Base-by-base conservation (phyloP, 2,329 filamentous ascomycete genomes). In the Talaromyces sp. region DNA sequence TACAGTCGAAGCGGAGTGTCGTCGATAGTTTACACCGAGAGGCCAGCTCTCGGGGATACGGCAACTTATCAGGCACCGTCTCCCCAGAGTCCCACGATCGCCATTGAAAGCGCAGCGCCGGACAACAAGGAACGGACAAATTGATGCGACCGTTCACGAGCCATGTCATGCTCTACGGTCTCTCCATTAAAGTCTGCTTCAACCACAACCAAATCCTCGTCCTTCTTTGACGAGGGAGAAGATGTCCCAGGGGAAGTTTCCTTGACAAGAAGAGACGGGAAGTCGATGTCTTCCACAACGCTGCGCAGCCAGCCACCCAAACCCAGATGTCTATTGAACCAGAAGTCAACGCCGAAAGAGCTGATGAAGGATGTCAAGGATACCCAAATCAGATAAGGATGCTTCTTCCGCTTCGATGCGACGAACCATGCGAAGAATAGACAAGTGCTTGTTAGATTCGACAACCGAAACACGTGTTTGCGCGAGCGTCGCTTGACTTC, bases 301-400 rank as follows among this genome's bases (percentile, higher is more conserved):
- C 63, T 66, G 55, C 67, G 59, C 15, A 61, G 35, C 72, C 73
- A 73, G 36, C 65, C 63, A 59, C 67, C 65, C 51, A 77, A 72
- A 28, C 84, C 79, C 43, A 81, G 79, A 22, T 88, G 76, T 9
- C 88, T 82, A 73, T 90, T 87, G 73, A 88, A 89, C 78, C 84
- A 89, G 46, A 84, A 81, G 71, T 91, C 87, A 78, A 89, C 82
- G 61, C 79, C 79, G 60, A 73, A 71, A 37, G 73, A 63, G 66
- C 73, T 69, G 28, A 76, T 61, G 13, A 78, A 75, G 1, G 77
- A 70, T 58, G 91, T 81, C 25, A 91, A 75, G 2, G 86, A 85
- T 13, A 90, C 91, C 85, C 94, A 97, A 60, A 97, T 75, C 25
- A 97, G 85, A 71, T 96, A 97, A 0, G 93, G 93, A 71, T 97